A percentile compares a stretch with the other conserved stretches of the same genome.
These are phyloP conservation scores for Mentha longifolia DNA, from an alignment of 257 asterid genomes.

Conservation along the genomic window DNA sequence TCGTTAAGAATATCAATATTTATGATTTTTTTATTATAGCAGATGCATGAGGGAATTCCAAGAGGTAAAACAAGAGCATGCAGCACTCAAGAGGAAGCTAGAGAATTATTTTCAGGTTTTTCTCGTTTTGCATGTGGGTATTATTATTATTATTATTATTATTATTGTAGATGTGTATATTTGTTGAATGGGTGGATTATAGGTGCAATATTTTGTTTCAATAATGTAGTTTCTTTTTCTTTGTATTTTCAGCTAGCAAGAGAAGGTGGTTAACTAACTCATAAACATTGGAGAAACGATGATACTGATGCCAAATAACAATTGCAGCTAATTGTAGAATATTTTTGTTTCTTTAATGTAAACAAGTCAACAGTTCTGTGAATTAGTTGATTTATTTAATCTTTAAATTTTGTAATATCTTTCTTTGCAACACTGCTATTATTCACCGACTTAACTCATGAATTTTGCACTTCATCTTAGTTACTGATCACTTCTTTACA, in stretches of 20 bases:
- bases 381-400: not conserved
- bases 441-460: no score
- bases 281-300: not conserved
- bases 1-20: not conserved
- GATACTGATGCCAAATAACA: conserved; percentile 28
- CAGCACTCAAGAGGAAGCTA: conserved; percentile 61
- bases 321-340: not conserved
- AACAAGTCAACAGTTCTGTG: not conserved
- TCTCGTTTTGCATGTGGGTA: not conserved
- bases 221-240: conserved; percentile 10
- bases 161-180: no score
- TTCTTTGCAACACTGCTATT: no score
- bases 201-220: not conserved
- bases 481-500: no score
- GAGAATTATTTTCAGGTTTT: conserved; percentile 73
- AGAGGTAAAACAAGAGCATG: conserved; percentile 69
- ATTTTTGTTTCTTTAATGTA: not conserved
- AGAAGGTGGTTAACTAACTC: conserved; percentile 38
- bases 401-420: no score
- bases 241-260: conserved; percentile 47
- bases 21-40: conserved; percentile 20
- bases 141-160: not conserved
- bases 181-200: not conserved
- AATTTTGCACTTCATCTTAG: no score
- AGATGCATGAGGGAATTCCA: conserved; percentile 75